phyloP scores from a whole-genome alignment of 225 moss, liverwort and hornwort species.

The Thuidium tamariscinum region DNA sequence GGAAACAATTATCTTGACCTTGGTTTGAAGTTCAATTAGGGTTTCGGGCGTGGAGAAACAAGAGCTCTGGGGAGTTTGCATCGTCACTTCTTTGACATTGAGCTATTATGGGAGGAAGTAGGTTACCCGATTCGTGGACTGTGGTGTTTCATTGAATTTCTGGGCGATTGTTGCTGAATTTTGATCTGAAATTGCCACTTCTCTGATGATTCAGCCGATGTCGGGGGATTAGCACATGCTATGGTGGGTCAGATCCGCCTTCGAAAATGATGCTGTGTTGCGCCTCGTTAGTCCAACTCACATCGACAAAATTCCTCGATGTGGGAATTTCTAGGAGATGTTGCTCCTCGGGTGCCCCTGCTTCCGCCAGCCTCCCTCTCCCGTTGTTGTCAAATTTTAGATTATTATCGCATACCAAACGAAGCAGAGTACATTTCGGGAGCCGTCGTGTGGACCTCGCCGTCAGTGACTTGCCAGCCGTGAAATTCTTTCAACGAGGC shows the following conservation, averaged over 20 bases:
- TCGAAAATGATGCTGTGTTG: slow-evolving; percentile 9
- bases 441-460: neutral
- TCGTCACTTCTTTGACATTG: neutral
- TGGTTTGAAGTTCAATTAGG: neutral
- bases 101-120: neutral
- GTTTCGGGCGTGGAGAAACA: neutral
- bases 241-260: neutral
- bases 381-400: neutral
- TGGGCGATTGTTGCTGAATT: neutral
- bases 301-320: neutral
- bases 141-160: neutral
- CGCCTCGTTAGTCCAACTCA: neutral
- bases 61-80: neutral
- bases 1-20: neutral
- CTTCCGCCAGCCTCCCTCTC: neutral
- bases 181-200: neutral
- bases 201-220: neutral
- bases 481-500: neutral
- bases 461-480: neutral
- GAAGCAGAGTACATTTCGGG: neutral
- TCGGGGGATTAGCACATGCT: neutral
- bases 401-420: neutral
- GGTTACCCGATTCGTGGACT: neutral
- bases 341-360: neutral
- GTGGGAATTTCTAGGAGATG: neutral